Base-by-base conservation (phyloP, 2,329 filamentous ascomycete species). In the Sporothrix brasiliensis region DNA sequence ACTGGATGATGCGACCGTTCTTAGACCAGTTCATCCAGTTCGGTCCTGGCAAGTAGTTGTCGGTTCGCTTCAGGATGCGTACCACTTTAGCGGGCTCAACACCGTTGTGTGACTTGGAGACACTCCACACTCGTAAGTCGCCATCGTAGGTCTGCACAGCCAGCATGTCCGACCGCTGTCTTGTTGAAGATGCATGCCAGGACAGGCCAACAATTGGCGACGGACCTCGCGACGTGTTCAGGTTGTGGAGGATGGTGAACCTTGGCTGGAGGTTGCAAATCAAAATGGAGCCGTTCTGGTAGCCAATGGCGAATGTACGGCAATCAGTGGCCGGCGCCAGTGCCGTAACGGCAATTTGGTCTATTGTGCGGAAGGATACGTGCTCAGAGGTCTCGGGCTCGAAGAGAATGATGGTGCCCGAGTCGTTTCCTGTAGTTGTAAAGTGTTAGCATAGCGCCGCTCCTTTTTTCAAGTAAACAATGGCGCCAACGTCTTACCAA, bases 11-110 rank as follows among this genome's bases (percentile, higher is more conserved):
- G 74, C 94, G 91, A 52, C 95, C 95, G 82, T 97, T 98, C 81
- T 97, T 98, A 0, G 95, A 98, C 95, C 95, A 99, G 24, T 89
- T 91, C 84, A 97, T 94, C 95, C 95, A 99, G 78, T 97, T 97
- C 50, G 92, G 91, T 1, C 93, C 93, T 2, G 88, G 82, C 47
- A 88, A 83, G 74, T 87, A 89, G 74, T 89, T 89, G 72, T 97
- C 93, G 9, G 89, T 89, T 75, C 92, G 87, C 79, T 92, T 94
- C 65, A 99, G 82, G 39, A 96, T 90, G 73, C 95, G 87, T 72
- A 98, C 96, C 9, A 97, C 91, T 77, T 94, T 94, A 49, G 94
- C 94, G 21, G 90, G 86, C 75, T 97, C 91, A 63, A 86, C 88
- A 75, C 86, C 80, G 78, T 89, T 85, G 78, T 90, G 83, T 72